Base-by-base conservation (phyloP, 2,329 filamentous ascomycete genomes). In the Aspergillus oerlinghausenensis region DNA sequence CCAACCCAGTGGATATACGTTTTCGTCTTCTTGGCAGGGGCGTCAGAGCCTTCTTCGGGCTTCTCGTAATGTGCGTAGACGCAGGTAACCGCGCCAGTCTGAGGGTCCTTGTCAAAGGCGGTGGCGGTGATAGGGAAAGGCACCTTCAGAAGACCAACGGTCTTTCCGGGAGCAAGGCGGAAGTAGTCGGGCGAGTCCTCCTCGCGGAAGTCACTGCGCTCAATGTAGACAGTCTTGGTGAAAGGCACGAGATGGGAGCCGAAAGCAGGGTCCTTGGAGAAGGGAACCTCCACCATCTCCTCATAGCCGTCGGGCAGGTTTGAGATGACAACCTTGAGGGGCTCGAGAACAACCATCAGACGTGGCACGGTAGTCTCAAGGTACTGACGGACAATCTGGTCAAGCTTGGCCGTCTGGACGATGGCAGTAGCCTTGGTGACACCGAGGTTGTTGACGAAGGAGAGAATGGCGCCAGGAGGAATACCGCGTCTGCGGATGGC, bases 1-100 rank as follows among this genome's bases (percentile, higher is more conserved):
- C 86, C 85, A 5, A 96, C 89, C 93, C 93, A 97, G 70, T 96
- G 92, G 70, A 97, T 96, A 69, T 80, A 83, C 0, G 91, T 87
- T 77, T 95, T 93, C 45, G 88, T 85, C 58, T 81, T 81, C 65
- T 78, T 78, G 56, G 73, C 65, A 65, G 85, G 23, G 43, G 21
- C 21, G 25, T 21, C 84, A 68, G 87, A 86, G 19, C 81, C 84
- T 59, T 90, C 88, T 57, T 75, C 74, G 32, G 82, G 82, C 63
- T 88, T 88, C 60, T 90, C 88, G 54, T 86, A 86, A 21, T 81
- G 80, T 14, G 88, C 88, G 32, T 81, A 80, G 57, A 93, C 83
- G 62, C 86, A 82, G 1, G 79, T 86, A 47, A 93, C 82, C 57
- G 82, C 80, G 52, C 87, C 88, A 3, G 82, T 84, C 1, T 77